phyloP scores from a whole-genome alignment of 331 rosid species.

The Arachis monticola region DNA sequence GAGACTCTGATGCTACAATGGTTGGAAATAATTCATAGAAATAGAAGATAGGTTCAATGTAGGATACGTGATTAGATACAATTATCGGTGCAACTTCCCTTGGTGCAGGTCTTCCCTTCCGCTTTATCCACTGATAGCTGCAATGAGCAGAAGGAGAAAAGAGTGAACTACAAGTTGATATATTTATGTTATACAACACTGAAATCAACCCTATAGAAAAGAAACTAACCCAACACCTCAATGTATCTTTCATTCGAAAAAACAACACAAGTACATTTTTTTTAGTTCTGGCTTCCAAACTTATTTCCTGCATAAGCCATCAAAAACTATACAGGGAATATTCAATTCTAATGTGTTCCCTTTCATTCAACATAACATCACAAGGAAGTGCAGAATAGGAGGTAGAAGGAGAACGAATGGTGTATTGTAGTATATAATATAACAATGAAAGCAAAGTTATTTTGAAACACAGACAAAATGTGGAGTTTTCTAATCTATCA shows the following conservation, averaged over 20 bases:
- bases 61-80: constrained; percentile 95
- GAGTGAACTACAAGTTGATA: background rate
- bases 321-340: constrained; percentile 16
- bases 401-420: background rate
- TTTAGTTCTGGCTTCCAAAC: background rate
- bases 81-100: constrained; percentile 85
- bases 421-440: background rate
- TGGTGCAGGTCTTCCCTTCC: constrained; percentile 93
- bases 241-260: background rate
- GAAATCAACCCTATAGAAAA: constrained; percentile 1
- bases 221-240: constrained; percentile 15
- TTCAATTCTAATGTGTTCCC: constrained; percentile 16
- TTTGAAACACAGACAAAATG: background rate
- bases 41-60: constrained; percentile 94
- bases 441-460: background rate
- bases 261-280: background rate
- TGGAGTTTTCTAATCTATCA: too few relatives aligned
- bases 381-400: constrained; percentile 5
- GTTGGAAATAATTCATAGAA: constrained; percentile 92
- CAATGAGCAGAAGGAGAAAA: constrained; percentile 35
- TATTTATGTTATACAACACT: background rate
- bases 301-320: constrained; percentile 4
- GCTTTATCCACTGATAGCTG: constrained; percentile 97
- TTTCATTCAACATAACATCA: constrained; percentile 11
- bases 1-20: constrained; percentile 96